These are phyloP conservation scores for Diaporthe citri DNA, from an alignment of 2,329 filamentous ascomycete species.

Conservation along the genomic window DNA sequence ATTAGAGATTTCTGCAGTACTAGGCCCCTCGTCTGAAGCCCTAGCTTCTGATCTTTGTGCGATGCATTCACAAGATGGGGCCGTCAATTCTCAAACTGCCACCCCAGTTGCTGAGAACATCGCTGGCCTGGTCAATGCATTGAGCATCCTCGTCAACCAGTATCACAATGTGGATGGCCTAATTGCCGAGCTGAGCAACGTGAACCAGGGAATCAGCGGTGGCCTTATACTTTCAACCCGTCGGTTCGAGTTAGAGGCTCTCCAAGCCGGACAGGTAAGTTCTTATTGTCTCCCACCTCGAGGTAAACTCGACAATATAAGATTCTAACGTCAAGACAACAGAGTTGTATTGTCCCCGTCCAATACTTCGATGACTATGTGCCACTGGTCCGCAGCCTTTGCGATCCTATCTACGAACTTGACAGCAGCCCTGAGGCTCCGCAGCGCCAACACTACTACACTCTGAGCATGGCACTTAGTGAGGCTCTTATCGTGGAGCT, in stretches of 20 bases:
- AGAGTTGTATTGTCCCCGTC: conserved; percentile 54
- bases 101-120: conserved; percentile 53
- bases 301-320: not conserved
- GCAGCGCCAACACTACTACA: conserved; percentile 57
- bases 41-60: conserved; percentile 57
- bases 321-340: conserved; percentile 26
- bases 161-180: conserved; percentile 52
- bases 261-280: conserved; percentile 64
- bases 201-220: conserved; percentile 53
- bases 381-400: conserved; percentile 55
- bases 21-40: conserved; percentile 50
- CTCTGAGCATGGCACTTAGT: conserved; percentile 55
- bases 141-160: conserved; percentile 51
- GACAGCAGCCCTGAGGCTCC: conserved; percentile 46
- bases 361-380: conserved; percentile 58
- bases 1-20: conserved; percentile 59
- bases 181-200: conserved; percentile 48
- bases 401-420: conserved; percentile 58
- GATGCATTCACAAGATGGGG: conserved; percentile 54
- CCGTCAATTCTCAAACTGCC: conserved; percentile 44
- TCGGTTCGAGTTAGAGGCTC: conserved; percentile 63
- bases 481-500: conserved; percentile 53
- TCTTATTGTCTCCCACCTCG: not conserved
- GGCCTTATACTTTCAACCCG: conserved; percentile 57
- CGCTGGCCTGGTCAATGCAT: conserved; percentile 53